Evolutionary conservation across 805 yeast genomes (phyloP).

Genomic region (Komagataella populi): DNA sequence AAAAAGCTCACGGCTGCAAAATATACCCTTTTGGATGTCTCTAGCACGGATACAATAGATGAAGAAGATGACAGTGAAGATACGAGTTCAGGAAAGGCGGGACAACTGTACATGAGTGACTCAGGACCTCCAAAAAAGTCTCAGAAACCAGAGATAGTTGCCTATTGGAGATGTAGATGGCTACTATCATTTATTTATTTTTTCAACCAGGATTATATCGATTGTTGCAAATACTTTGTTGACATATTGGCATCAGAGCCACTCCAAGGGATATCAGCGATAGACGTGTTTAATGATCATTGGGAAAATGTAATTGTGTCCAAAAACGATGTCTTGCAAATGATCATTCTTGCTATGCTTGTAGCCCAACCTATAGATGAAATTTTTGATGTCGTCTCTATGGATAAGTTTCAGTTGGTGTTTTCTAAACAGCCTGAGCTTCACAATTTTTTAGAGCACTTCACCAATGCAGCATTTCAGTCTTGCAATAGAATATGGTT

Average conservation of each 20-base stretch:
- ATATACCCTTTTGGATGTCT: neutral
- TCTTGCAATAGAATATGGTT: neutral
- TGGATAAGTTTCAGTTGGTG: neutral
- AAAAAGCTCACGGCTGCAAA: neutral
- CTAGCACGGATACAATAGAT: neutral
- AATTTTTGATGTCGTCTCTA: neutral
- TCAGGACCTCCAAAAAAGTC: neutral
- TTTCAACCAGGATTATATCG: constrained; percentile 10
- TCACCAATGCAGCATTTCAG: neutral
- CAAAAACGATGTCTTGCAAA: neutral
- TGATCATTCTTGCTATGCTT: neutral
- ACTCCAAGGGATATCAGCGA: neutral
- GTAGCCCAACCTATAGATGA: neutral
- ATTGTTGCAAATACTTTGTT: constrained; percentile 11
- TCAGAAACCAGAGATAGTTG: constrained; percentile 6
- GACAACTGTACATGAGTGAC: neutral
- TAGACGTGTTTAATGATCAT: constrained; percentile 1
- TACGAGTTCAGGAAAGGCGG: neutral
- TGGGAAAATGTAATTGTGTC: neutral
- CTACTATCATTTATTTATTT: constrained; percentile 12
- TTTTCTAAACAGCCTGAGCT: neutral
- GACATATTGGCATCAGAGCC: constrained; percentile 2
- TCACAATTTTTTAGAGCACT: neutral
- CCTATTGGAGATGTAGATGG: constrained; percentile 18
- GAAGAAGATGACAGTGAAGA: neutral